Base-by-base conservation (phyloP, 257 asterid genomes). In the Plantago major region DNA sequence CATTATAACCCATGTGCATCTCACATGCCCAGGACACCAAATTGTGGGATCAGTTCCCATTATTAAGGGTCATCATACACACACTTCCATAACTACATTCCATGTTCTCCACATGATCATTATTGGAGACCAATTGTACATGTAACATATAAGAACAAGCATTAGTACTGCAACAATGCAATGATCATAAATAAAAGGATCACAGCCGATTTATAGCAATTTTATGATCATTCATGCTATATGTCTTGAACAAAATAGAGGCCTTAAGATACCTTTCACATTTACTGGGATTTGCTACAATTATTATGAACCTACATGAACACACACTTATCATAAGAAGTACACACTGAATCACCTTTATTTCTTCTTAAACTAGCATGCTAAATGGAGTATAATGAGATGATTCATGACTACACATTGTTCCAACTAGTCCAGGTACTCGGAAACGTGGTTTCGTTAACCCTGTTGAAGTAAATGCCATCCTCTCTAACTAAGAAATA, bases 61-160 rank as follows among this genome's bases (percentile, higher is more conserved):
- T 60, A 72, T 83, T 71, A 55, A 71, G 72, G 70, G 73, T 68
- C 83, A 65, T 59, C 67, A 65, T 59, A 5, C 22, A 55, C 7
- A 16, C 53, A 30, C 9, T 42, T 48, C 33, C 78, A 45, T 61
- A n/a, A 55, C 63, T 64, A 56, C 67, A 60, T 49, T 58, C 79
- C 82, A 75, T 75, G 79, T 79, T 79, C 77, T 66, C 65, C 85
- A 82, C 85, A 77, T 77, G 83, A 48, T 42, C 68, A 64, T 62
- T 56, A 44, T 48, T 48, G 11, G n/a, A 47, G n/a, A 48, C 54
- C 18, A 17, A 15, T n/a, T 48, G 22, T 44, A 44, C 48, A 13
- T 48, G n/a, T 16, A 12, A n/a, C 54, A 10, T 4, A 7, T 48
- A 17, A 11, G 22, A 46, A 11, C 15, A 58, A 58, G 13, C 49